Base-by-base conservation (phyloP, 805 yeast genomes). In the Kodamaea jinghongensis region DNA sequence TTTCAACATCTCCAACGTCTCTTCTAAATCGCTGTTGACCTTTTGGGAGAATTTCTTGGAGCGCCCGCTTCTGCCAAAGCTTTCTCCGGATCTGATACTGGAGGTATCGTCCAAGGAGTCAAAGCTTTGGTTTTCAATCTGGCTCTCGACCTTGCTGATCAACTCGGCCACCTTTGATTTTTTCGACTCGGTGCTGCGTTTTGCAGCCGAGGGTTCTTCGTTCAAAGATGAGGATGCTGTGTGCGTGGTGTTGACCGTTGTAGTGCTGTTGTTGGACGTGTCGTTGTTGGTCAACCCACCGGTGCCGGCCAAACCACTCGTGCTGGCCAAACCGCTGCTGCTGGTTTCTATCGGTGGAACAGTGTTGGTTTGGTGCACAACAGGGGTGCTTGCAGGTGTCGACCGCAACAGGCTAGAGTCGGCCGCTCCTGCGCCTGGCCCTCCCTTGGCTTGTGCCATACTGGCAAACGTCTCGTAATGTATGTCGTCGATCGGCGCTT, bases 1-100 rank as follows among this genome's bases (percentile, higher is more conserved):
- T 45, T 65, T 52, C 28, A 68, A 50, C 70, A 68, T 65, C 37
- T 60, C 60, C 35, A 68, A 44, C 3, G 74, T 68, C 38, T 56
- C 55, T 34, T 67, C 65, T 37, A 68, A 46, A 25, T 59, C 69
- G 30, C 45, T 56, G 45, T 64, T 56, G 36, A 68, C 49, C 39
- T 63, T 62, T 32, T 51, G 45, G 35, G 60, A 53, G 45, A 67
- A 65, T 45, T 56, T 58, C 49, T 65, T 66, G 22, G 65, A 51
- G 45, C 28, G n/a, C 7, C 39, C 28, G 16, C 29, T 32, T 15
- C 38, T 28, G 38, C 32, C 36, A 12, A 28, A 36, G 25, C 43
- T 40, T 15, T 38, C 33, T 9, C 31, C 37, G 6, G 40, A 36
- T 33, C 27, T 20, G 31, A 38, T 37, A 28, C 33, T 42, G 15